Evolutionary conservation across 805 yeast species (phyloP), one percentile per base, ranked within the genome.

Genomic region (Ascoidea rubescens): DNA sequence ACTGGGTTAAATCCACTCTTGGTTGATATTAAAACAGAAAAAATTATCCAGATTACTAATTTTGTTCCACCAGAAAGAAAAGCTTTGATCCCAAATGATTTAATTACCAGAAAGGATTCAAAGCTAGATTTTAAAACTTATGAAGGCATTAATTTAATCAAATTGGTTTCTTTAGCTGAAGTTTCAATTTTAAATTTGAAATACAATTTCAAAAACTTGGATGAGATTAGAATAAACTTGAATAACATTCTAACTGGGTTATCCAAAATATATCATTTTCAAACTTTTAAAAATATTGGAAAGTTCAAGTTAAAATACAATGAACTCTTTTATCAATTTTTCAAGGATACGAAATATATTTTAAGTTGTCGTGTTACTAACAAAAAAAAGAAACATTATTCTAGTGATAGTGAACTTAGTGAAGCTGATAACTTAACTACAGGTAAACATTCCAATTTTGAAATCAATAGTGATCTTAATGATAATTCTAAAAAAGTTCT

Each of bases 1-100:
- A 31, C 51, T 14, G 53, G 52, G 6, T 28, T 52, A 5, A 50
- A 53, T 12, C 53, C 56, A 5, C 47, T 54, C 16, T 31, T 52
- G 4, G 56, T 50, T 6, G 21, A 42, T 5, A 32, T 54, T 28
- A 52, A 47, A 5, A 50, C 53, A 5, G 10, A 42, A 7, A 50
- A 49, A 14, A 16, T 46, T 7, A 43, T 50, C 8, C 31, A 50
- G 7, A 45, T 54, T 6, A 44, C 47, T 14, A 42, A 48, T 7
- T 32, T 54, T 12, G 17, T 45, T 21, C 56, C 56, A 5, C 56
- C 56, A 2, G 32, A 48, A 43, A 37, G 32, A 32, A 16, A 48
- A 48, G 14, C 42, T 48, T 8, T 17, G 32, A n/a, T 37, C 42
- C n/a, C 42, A 6, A 16, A 45, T n/a, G 46, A 45, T 16, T n/a